A percentile compares a stretch with the other conserved stretches of the same genome.
These are phyloP conservation scores for Lactarius indigo DNA, from an alignment of 768 basidiomycete genomes.

Conservation along the genomic window DNA sequence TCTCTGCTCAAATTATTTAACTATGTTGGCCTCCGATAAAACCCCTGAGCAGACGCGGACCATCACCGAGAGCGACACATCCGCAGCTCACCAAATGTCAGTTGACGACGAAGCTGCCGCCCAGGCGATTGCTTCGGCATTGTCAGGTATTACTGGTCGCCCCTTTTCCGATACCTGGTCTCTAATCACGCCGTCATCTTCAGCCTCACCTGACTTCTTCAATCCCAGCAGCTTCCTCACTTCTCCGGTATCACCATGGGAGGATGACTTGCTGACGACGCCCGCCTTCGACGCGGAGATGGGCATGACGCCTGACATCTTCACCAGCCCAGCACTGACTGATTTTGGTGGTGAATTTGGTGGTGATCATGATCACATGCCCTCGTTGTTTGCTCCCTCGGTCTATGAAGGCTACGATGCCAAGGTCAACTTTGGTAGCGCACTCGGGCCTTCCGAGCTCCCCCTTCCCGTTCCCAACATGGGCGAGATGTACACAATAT, in stretches of 20 bases:
- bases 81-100: slow-evolving; percentile 22
- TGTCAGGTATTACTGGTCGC: slow-evolving; percentile 15
- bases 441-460: slow-evolving; percentile 13
- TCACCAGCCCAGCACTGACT: slow-evolving; percentile 42
- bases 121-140: slow-evolving; percentile 21
- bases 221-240: slow-evolving; percentile 45
- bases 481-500: slow-evolving; percentile 44
- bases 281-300: slow-evolving; percentile 37
- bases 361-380: slow-evolving; percentile 34
- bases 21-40: slow-evolving; percentile 58
- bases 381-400: slow-evolving; percentile 25
- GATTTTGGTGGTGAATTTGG: slow-evolving; percentile 37
- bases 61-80: slow-evolving; percentile 27
- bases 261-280: slow-evolving; percentile 44
- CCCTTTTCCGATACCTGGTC: no score
- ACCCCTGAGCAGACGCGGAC: slow-evolving; percentile 34
- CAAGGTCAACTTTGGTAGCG: slow-evolving; percentile 11
- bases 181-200: neutral
- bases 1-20: slow-evolving; percentile 61
- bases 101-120: slow-evolving; percentile 17
- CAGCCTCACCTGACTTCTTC: slow-evolving; percentile 41
- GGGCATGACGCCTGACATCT: slow-evolving; percentile 37
- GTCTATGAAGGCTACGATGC: slow-evolving; percentile 16
- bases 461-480: slow-evolving; percentile 32
- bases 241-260: slow-evolving; percentile 47